Evolutionary conservation across 208 protist species (phyloP).

Genomic region (Strigomonas culicis): DNA sequence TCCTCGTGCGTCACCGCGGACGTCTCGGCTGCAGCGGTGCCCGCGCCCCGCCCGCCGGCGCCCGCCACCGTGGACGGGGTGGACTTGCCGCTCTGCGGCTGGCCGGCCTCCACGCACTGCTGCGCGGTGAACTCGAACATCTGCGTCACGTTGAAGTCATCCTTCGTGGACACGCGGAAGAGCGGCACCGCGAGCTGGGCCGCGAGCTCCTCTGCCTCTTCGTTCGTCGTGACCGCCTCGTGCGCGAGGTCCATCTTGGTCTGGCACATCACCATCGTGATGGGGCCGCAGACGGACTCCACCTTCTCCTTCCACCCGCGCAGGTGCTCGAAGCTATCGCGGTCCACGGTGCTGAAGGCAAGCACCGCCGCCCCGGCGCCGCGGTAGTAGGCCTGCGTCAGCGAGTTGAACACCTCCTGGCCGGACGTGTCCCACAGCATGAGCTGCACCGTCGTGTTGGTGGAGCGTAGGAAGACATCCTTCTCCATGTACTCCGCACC

Average conservation of each 20-base stretch:
- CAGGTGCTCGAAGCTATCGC: slow-evolving; percentile 82
- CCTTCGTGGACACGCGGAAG: slow-evolving; percentile 90
- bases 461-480: slow-evolving; percentile 61
- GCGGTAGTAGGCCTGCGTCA: slow-evolving; percentile 93
- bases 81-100: neutral
- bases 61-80: slow-evolving; percentile 1
- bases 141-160: slow-evolving; percentile 92
- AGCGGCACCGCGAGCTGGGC: slow-evolving; percentile 76
- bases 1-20: neutral
- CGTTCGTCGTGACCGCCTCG: slow-evolving; percentile 65
- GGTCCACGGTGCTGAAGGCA: slow-evolving; percentile 89
- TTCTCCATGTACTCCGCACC: slow-evolving; percentile 94
- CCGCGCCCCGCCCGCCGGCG: no score
- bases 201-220: slow-evolving; percentile 88
- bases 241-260: slow-evolving; percentile 93
- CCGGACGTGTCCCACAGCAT: slow-evolving; percentile 96
- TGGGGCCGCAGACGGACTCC: slow-evolving; percentile 70
- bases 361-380: slow-evolving; percentile 83
- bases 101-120: slow-evolving; percentile 36
- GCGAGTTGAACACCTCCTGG: slow-evolving; percentile 90
- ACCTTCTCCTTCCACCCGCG: slow-evolving; percentile 87
- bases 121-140: slow-evolving; percentile 85
- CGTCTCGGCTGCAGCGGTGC: neutral
- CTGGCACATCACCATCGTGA: slow-evolving; percentile 92
- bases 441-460: slow-evolving; percentile 71